Conservation (phyloP, 768 basidiomycete genomes). For the Tricholoma saponaceum region DNA sequence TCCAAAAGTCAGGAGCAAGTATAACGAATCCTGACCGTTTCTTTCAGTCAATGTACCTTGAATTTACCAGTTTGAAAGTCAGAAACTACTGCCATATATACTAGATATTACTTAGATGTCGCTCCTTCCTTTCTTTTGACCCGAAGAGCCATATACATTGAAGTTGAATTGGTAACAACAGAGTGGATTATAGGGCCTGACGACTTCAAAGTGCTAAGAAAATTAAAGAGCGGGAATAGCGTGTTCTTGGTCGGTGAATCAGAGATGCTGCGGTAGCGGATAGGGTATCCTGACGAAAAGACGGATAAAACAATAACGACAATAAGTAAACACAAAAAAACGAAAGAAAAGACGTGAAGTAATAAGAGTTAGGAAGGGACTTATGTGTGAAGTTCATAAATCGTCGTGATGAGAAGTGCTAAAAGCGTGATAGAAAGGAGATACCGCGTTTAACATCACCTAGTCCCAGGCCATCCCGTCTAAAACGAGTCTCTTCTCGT, state of each 20-base stretch:
- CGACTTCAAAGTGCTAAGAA: too few species aligned
- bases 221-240: constrained; percentile 4
- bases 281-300: constrained; percentile 18
- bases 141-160: not conserved
- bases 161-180: not conserved
- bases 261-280: constrained; percentile 11
- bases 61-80: not conserved
- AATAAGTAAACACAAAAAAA: constrained; percentile 20
- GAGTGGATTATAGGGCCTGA: too few species aligned
- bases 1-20: constrained; percentile 44
- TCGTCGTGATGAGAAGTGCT: constrained; percentile 9
- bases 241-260: constrained; percentile 4
- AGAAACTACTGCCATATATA: too few species aligned
- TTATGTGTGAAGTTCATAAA: constrained; percentile 14
- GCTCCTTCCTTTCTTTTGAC: not conserved
- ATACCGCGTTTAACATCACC: constrained; percentile 9
- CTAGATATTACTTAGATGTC: not conserved
- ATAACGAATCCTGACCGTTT: constrained; percentile 16
- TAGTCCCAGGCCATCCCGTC: not conserved
- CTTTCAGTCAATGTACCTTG: not conserved
- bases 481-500: not conserved
- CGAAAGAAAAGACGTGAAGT: constrained; percentile 8
- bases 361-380: constrained; percentile 15
- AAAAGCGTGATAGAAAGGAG: constrained; percentile 9
- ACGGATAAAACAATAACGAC: constrained; percentile 25